A percentile compares a stretch with the other conserved stretches of the same genome.
phyloP scores from a whole-genome alignment of 257 asterid species.

The Verbena officinalis region DNA sequence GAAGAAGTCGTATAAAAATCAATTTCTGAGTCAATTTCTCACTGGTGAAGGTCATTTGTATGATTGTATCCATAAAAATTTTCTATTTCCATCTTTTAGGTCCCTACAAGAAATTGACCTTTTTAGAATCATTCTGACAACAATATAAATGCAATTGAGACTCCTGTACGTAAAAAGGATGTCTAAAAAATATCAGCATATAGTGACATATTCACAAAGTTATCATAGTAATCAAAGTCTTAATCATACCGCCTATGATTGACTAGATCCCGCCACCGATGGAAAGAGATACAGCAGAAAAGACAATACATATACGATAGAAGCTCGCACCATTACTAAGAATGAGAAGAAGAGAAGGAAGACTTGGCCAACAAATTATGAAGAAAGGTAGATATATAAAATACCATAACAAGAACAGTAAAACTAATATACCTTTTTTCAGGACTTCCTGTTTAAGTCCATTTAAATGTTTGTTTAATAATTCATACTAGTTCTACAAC shows the following conservation, averaged over 20 bases:
- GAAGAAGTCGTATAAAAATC: too few relatives aligned
- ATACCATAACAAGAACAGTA: not conserved
- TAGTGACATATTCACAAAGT: not conserved
- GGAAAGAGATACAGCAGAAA: not conserved
- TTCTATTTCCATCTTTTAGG: not conserved
- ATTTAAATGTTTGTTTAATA: not conserved
- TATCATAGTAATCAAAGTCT: not conserved
- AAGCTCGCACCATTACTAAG: not conserved
- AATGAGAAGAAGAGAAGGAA: not conserved
- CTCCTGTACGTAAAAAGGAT: not conserved
- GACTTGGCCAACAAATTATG: not conserved
- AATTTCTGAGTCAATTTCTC: constrained; percentile 17
- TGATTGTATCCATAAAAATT: not conserved
- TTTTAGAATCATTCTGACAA: constrained; percentile 3
- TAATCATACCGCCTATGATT: not conserved
- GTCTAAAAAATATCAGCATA: not conserved
- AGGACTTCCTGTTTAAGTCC: not conserved
- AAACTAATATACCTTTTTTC: not conserved
- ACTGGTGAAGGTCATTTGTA: not conserved
- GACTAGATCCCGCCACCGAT: not conserved
- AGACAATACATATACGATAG: not conserved
- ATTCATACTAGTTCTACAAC: not conserved
- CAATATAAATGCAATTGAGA: constrained; percentile 3
- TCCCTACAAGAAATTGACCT: constrained; percentile 8
- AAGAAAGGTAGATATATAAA: not conserved